Evolutionary conservation across 768 basidiomycete species (phyloP), one percentile per base, ranked within the genome.

Genomic region (Tulasnella sp.): DNA sequence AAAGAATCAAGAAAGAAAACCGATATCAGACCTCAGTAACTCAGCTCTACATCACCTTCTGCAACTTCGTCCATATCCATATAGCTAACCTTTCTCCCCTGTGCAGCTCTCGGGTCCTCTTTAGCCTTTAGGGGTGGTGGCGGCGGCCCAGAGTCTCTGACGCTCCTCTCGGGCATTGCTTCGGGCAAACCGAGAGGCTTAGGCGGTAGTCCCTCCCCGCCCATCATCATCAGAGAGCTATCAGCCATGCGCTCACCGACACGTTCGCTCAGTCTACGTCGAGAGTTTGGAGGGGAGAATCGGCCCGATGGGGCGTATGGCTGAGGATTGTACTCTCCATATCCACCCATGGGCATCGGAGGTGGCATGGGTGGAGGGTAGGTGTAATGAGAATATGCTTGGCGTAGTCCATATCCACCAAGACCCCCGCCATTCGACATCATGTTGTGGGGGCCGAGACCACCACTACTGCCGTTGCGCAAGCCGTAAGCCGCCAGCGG

Each of bases 51-150:
- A 70, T 81, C 84, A 41, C 79, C 84, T 76, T 87, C 87, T 27
- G 90, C 87, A 64, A 91, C 88, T 69, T 87, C 74, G 74, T 97
- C 93, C 83, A 96, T 88, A 72, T 97, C 93, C 69, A 91, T 84
- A 68, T 97, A 97, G 73, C 88, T 92, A 57, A 97, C 82, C 70
- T 88, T 81, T 72, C 83, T 86, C 46, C 89, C 89, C 31, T 84
- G 87, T 30, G 87, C 85, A 27, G 93, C 89, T 42, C 93, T 77
- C 44, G 93, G 93, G 70, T 97, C 93, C 70, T 92, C 88, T 72
- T 88, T 90, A 29, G 84, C 87, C 71, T 92, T 87, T 56, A 87
- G 83, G 11, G 90, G 89, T 15, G 89, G 87, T 2, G 87, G 84
- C 0, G 87, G 87, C 4, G 80, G 81, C 1, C 80, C 83, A 30